Base-by-base conservation (phyloP, 1,284 basidiomycete species). In the Sphaerobolus stellatus region DNA sequence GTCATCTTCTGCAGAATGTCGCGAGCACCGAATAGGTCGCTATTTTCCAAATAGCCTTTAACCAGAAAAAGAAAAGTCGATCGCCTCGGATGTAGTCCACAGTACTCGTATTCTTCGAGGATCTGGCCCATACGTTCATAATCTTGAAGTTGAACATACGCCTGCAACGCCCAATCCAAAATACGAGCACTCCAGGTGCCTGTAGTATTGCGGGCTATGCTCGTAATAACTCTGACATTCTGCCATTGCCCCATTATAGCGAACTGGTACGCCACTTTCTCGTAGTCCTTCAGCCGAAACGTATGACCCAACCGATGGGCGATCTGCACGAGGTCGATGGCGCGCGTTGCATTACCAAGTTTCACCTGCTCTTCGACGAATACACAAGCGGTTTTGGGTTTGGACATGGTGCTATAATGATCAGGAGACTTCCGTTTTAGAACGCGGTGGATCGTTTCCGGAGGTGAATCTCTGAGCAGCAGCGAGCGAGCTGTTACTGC, bases 11-110 rank as follows among this genome's bases (percentile, higher is more conserved):
- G 68, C 13, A 90, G 67, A 58, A 68, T 74, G 40, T 68, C 67
- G 66, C 76, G 80, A 47, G 85, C 85, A 41, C 74, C 73, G 54
- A 66, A 61, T 44, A 90, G 67, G 66, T 89, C 77, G 68, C 76
- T 74, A 66, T 91, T 91, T 64, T 79, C 83, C 50, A 91, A 71
- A 64, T 84, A 77, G 27, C 81, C 84, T 6, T 80, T 76, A 13
- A 89, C 70, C 34, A 90, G 72, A 16, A 86, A 71, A 62, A 88
- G 84, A 65, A 78, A 89, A 2, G 87, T 88, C 59, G 80, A 73
- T 45, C 78, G 75, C 46, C 75, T 79, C 24, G 84, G 84, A 16
- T 61, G 61, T 38, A 84, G 61, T 1, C 71, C 63, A 54, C 76
- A 69, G 29, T 63, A 60, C 41, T 71, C 63, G 71, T 86, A 88